phyloP scores from a whole-genome alignment of 2,329 filamentous ascomycete genomes.

The Metarhizium brunneum region DNA sequence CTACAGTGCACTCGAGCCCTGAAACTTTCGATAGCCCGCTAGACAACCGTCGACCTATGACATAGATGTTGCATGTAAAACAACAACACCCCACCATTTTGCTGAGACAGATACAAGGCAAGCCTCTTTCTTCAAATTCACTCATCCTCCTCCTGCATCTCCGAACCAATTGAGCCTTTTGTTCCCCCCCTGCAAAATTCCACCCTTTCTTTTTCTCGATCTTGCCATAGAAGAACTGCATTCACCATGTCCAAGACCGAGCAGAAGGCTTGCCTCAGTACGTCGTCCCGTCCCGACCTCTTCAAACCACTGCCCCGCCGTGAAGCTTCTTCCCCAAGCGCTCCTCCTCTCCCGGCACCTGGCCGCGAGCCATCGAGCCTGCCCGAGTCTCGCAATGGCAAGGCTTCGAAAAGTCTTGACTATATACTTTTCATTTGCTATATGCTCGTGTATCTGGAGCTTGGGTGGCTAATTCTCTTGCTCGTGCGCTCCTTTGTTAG shows the following conservation, averaged over 20 bases:
- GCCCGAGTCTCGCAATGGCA: neutral
- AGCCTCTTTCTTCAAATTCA: conserved; percentile 4
- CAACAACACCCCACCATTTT: conserved; percentile 5
- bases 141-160: neutral
- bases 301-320: conserved; percentile 15
- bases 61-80: conserved; percentile 1
- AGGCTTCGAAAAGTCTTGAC: conserved; percentile 15
- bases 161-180: conserved; percentile 1
- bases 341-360: conserved; percentile 10
- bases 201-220: neutral
- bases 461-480: conserved; percentile 50
- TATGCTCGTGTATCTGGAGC: conserved; percentile 45
- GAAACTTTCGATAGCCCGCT: neutral
- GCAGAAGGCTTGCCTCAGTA: conserved; percentile 55
- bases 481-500: conserved; percentile 43
- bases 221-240: conserved; percentile 1
- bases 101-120: neutral
- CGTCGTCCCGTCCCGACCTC: conserved; percentile 29
- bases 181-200: neutral
- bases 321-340: conserved; percentile 2
- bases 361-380: conserved; percentile 9
- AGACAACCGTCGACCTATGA: neutral
- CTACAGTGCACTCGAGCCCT: conserved; percentile 2
- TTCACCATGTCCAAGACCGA: conserved; percentile 43
- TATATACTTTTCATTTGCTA: conserved; percentile 39